phyloP scores from a whole-genome alignment of 2,329 filamentous ascomycete species.

The Colletotrichum liaoningense region DNA sequence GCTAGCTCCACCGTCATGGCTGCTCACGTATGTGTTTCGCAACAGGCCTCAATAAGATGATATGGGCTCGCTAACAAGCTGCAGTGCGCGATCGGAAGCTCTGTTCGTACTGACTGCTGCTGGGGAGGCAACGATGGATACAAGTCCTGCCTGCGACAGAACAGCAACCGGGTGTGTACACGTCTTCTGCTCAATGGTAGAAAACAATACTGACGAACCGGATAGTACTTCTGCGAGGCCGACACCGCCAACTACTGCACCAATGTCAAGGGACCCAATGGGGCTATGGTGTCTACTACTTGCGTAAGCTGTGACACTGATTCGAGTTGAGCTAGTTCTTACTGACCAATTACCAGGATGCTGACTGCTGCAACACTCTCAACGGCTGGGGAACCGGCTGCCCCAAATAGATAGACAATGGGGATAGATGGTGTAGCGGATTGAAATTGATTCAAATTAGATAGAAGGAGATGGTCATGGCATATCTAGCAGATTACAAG shows the following conservation, averaged over 20 bases:
- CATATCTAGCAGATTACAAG: background rate
- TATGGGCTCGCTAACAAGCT: background rate
- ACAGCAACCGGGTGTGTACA: background rate
- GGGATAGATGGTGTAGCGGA: background rate
- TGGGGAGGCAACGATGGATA: conserved; percentile 3
- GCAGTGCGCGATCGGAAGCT: background rate
- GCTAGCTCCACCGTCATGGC: background rate
- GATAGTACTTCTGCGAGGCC: background rate
- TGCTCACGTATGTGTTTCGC: background rate
- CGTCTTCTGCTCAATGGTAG: no score
- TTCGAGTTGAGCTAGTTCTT: no score
- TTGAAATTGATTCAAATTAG: background rate
- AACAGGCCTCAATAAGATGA: no score
- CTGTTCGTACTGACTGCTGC: background rate
- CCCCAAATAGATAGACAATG: background rate
- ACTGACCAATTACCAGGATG: background rate
- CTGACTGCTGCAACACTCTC: conserved; percentile 12
- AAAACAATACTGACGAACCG: no score
- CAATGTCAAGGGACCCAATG: background rate
- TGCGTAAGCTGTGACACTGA: background rate
- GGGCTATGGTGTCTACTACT: background rate
- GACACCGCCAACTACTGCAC: conserved; percentile 7
- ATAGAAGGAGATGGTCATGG: background rate
- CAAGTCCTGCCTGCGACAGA: background rate
- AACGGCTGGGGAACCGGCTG: conserved; percentile 13